Conservation (phyloP, 345 rosid species). For the Corchorus capsularis region DNA sequence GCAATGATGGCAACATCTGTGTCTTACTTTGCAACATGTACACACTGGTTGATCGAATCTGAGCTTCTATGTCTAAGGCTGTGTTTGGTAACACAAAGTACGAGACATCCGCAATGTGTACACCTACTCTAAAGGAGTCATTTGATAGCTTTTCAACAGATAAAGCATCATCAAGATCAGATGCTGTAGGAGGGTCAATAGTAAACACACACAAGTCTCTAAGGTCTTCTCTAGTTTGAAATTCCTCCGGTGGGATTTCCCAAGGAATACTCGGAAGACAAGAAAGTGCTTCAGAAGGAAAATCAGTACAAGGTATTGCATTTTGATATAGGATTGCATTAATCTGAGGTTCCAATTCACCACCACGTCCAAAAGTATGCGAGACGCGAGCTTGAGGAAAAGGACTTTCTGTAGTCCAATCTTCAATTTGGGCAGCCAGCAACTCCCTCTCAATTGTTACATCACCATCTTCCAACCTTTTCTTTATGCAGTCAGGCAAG, state of each 20-base stretch:
- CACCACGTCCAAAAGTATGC: slow-evolving; percentile 66
- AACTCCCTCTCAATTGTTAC: slow-evolving; percentile 65
- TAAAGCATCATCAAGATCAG: slow-evolving; percentile 92
- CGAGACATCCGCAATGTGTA: slow-evolving; percentile 88
- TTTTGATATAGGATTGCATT: slow-evolving; percentile 74
- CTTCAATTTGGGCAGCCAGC: slow-evolving; percentile 65
- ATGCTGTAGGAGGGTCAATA: slow-evolving; percentile 72
- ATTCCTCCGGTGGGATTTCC: slow-evolving; percentile 71
- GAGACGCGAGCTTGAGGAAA: slow-evolving; percentile 58
- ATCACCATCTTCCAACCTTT: slow-evolving; percentile 67
- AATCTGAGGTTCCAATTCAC: slow-evolving; percentile 66
- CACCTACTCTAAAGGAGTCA: slow-evolving; percentile 74
- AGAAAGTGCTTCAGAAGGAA: slow-evolving; percentile 55
- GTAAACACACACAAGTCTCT: slow-evolving; percentile 76
- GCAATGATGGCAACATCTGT: slow-evolving; percentile 78
- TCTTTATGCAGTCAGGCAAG: slow-evolving; percentile 63
- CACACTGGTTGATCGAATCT: slow-evolving; percentile 74
- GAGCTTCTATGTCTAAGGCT: slow-evolving; percentile 75
- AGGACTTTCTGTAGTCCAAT: slow-evolving; percentile 69
- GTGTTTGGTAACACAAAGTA: slow-evolving; percentile 85
- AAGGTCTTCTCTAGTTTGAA: slow-evolving; percentile 59
- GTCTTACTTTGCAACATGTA: slow-evolving; percentile 64
- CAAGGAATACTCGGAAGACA: slow-evolving; percentile 73
- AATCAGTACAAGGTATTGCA: slow-evolving; percentile 59
- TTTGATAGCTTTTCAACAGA: slow-evolving; percentile 64